Base-by-base conservation (phyloP, 129 eudicot genomes). In the Ambrosia artemisiifolia region DNA sequence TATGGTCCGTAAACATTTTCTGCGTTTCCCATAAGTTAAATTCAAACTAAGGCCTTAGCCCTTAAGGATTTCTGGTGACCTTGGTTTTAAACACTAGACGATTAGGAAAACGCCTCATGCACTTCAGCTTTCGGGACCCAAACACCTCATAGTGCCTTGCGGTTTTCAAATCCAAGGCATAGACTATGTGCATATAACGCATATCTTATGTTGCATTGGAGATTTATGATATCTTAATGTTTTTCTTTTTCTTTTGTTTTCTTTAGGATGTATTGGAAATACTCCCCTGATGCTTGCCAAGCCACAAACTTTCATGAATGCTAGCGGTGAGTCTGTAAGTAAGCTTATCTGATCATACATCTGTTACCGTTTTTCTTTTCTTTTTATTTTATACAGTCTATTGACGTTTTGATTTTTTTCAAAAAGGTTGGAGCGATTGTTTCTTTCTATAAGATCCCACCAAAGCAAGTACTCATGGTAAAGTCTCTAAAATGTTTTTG, bases 301-400 rank as follows among this genome's bases (percentile, higher is more conserved):
- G 82, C 98, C 98, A 11, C 98, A 94, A 76, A 94, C 98, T 47
- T 90, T 87, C 81, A 90, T 94, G 98, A 94, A 94, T 73, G 83
- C 78, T 67, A 94, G 97, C 73, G 98, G 98, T 88, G 95, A 90
- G 98, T 94, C 98, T 85, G 98, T 94, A 90, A 90, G 98, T 94
- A 84, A 69, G 61, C 81, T 79, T 62, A 67, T 53, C 80, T 11
- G 46, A 50, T 33, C 12, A 33, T 40, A 38, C 40, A 12, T 11
- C n/a, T 59, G 49, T 13, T 48, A 3, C 32, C 48, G 16, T 34
- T 74, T 65, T 33, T 42, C 2, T 6, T 30, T 11, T 30, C 51
- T 3, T 1, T 34, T 13, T 38, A 2, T 8, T 11, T 36, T 12
- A 55, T 71, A 24, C 53, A 53, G 4, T 64, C 8, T 32, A 14